Conservation (phyloP, 108 stramenopile species). For the Aureococcus anophagefferens region DNA sequence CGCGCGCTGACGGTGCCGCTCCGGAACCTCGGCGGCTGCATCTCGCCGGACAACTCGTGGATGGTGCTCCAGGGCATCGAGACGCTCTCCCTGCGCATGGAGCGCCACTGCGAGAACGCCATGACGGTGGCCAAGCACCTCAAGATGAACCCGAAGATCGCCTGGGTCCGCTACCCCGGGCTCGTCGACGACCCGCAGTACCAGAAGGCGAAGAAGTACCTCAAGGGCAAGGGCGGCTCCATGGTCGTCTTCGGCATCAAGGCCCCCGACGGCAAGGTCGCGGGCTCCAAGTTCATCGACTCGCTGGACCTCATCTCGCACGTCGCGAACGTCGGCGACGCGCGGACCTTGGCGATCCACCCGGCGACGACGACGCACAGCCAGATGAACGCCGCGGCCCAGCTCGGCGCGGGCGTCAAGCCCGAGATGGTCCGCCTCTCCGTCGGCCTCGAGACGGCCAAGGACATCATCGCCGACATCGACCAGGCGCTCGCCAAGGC, state of each 20-base stretch:
- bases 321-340: constrained; percentile 87
- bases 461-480: constrained; percentile 68
- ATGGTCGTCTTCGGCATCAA: constrained; percentile 71
- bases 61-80: constrained; percentile 75
- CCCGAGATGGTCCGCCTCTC: constrained; percentile 65
- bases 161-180: constrained; percentile 68
- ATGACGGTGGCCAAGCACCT: constrained; percentile 61
- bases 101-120: constrained; percentile 71
- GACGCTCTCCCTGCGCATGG: constrained; percentile 68
- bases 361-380: constrained; percentile 77
- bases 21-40: constrained; percentile 70
- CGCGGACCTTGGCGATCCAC: constrained; percentile 65
- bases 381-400: constrained; percentile 60
- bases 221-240: constrained; percentile 53
- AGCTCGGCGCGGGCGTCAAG: constrained; percentile 53
- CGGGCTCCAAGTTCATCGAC: constrained; percentile 65
- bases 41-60: constrained; percentile 70
- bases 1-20: constrained; percentile 54
- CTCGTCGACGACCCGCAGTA: constrained; percentile 48
- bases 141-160: constrained; percentile 51
- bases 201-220: constrained; percentile 58
- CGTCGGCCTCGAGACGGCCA: constrained; percentile 63
- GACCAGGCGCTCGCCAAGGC: constrained; percentile 53
- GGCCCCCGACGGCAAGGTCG: constrained; percentile 27
- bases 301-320: constrained; percentile 55